Evolutionary conservation across 306 rosid species (phyloP).

Genomic region (Rubus idaeus): DNA sequence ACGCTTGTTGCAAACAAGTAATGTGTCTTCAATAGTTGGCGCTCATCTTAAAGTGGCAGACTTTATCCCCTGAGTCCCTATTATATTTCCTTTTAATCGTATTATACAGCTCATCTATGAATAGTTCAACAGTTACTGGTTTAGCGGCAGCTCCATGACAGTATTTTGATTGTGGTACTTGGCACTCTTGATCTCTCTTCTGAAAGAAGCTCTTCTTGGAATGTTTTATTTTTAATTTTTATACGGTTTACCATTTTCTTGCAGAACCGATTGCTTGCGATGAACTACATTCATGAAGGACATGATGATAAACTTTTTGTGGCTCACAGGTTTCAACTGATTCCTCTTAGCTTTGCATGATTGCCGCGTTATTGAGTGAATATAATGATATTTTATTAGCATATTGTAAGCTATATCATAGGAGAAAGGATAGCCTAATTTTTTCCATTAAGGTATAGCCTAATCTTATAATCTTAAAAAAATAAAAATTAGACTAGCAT

Average conservation of each 20-base stretch:
- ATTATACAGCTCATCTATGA: background rate
- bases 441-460: background rate
- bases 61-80: too few species aligned
- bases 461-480: background rate
- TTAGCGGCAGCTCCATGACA: background rate
- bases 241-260: conserved; percentile 8
- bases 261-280: conserved; percentile 92
- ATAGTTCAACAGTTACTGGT: background rate
- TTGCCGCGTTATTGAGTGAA: background rate
- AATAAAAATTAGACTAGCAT: background rate
- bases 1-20: background rate
- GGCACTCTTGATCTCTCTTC: background rate
- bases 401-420: background rate
- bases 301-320: conserved; percentile 75
- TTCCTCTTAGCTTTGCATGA: conserved; percentile 23
- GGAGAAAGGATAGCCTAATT: background rate
- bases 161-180: background rate
- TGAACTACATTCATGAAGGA: conserved; percentile 92
- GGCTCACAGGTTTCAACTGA: conserved; percentile 72
- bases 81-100: too few species aligned
- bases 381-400: background rate
- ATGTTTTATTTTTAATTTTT: background rate
- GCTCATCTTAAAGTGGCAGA: background rate
- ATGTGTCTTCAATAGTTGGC: background rate
- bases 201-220: background rate